These are phyloP conservation scores for Geotrichum fermentans DNA, from an alignment of 1,139 yeast genomes.

Conservation along the genomic window DNA sequence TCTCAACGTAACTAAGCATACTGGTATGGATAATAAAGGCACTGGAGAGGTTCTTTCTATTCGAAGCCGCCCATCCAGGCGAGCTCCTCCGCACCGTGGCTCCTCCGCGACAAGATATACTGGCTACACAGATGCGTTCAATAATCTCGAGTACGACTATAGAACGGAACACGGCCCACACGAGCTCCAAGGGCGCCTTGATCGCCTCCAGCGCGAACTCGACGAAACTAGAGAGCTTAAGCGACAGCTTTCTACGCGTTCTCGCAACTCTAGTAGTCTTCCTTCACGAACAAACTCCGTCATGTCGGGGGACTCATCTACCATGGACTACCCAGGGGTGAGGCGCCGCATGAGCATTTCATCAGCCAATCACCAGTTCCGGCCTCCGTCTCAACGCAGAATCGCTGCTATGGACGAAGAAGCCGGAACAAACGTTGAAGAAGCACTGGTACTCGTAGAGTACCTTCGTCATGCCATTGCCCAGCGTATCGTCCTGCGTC, in stretches of 20 bases:
- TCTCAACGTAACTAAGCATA: slow-evolving; percentile 10
- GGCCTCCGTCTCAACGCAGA: slow-evolving; percentile 8
- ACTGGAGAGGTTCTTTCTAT: slow-evolving; percentile 10
- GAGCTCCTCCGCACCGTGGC: not conserved
- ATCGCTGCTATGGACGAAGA: slow-evolving; percentile 5
- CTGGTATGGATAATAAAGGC: slow-evolving; percentile 10
- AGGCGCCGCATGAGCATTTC: not conserved
- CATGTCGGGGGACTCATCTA: not conserved
- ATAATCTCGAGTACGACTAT: slow-evolving; percentile 3
- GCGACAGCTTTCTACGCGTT: slow-evolving; percentile 7
- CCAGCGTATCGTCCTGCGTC: slow-evolving; percentile 32
- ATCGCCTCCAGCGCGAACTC: slow-evolving; percentile 15
- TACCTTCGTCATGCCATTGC: slow-evolving; percentile 37
- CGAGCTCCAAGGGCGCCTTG: slow-evolving; percentile 10
- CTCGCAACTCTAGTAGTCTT: not conserved
- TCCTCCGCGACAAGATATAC: not conserved
- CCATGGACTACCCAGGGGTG: not conserved
- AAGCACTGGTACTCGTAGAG: slow-evolving; percentile 34
- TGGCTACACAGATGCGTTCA: not conserved
- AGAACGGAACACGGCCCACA: not conserved
- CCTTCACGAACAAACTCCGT: slow-evolving; percentile 1
- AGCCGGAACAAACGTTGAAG: slow-evolving; percentile 25
- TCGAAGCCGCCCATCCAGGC: slow-evolving; percentile 1
- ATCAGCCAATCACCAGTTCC: slow-evolving; percentile 1
- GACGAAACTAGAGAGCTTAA: slow-evolving; percentile 11